phyloP scores from a whole-genome alignment of 108 stramenopile species.

The Seminavis robusta region DNA sequence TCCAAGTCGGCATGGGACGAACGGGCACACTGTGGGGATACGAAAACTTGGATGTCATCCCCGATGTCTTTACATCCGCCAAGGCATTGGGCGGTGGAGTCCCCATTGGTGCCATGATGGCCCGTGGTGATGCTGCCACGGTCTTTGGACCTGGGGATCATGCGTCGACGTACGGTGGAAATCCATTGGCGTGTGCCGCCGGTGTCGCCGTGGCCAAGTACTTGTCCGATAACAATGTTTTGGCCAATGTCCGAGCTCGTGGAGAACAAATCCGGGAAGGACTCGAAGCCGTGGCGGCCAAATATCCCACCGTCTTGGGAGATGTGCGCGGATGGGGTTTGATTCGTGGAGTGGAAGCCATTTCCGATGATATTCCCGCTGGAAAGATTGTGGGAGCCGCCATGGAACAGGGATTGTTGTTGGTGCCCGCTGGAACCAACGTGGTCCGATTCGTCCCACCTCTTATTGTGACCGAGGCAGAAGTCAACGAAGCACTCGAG shows the following conservation, averaged over 20 bases:
- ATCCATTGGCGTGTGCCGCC: slow-evolving; percentile 88
- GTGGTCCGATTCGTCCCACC: slow-evolving; percentile 97
- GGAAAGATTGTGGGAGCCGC: slow-evolving; percentile 87
- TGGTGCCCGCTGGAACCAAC: slow-evolving; percentile 90
- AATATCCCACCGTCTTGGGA: slow-evolving; percentile 78
- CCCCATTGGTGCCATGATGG: slow-evolving; percentile 98
- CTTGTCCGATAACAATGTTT: slow-evolving; percentile 74
- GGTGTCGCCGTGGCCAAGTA: slow-evolving; percentile 88
- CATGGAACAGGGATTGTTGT: slow-evolving; percentile 84
- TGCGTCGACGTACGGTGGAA: slow-evolving; percentile 95
- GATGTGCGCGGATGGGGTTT: slow-evolving; percentile 94
- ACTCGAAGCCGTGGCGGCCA: slow-evolving; percentile 56
- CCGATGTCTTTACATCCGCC: slow-evolving; percentile 95
- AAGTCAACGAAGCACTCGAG: slow-evolving; percentile 72
- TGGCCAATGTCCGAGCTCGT: slow-evolving; percentile 81
- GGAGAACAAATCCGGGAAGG: slow-evolving; percentile 83
- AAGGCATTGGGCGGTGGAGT: slow-evolving; percentile 98
- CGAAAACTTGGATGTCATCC: slow-evolving; percentile 85
- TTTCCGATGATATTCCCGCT: slow-evolving; percentile 69
- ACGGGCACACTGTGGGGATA: slow-evolving; percentile 95
- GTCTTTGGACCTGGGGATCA: slow-evolving; percentile 97
- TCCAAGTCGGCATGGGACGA: slow-evolving; percentile 97
- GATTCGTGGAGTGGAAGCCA: slow-evolving; percentile 74
- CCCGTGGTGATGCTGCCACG: slow-evolving; percentile 74
- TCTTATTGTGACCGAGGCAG: slow-evolving; percentile 76